phyloP scores from a whole-genome alignment of 2,329 filamentous ascomycete genomes.

The Colletotrichum zoysiae region DNA sequence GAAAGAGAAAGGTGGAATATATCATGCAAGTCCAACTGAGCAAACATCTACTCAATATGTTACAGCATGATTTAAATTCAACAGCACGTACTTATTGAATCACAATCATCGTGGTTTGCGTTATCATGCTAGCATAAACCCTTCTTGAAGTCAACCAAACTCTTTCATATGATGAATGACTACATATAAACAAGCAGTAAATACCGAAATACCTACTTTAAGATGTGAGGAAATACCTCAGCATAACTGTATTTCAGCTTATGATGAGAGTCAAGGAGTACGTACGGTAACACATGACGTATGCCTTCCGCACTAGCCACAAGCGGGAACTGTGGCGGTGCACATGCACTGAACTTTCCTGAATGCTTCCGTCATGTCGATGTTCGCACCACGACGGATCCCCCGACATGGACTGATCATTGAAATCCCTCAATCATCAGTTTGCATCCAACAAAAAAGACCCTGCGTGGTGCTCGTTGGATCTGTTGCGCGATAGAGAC shows the following conservation, averaged over 20 bases:
- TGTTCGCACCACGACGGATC: not conserved
- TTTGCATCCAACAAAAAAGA: not conserved
- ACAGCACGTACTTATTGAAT: not conserved
- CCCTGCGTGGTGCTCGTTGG: constrained; percentile 15
- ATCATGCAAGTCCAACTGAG: not conserved
- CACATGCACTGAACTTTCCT: constrained; percentile 29
- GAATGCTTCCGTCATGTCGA: constrained; percentile 35
- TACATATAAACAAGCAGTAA: not conserved
- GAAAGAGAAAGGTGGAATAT: not conserved
- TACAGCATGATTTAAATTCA: not conserved
- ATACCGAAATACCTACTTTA: too few species aligned
- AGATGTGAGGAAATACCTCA: not conserved
- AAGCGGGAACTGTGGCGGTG: constrained; percentile 33
- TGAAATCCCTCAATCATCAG: not conserved
- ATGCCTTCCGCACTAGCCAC: constrained; percentile 20
- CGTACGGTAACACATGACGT: not conserved
- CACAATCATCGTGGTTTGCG: not conserved
- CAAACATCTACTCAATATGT: not conserved
- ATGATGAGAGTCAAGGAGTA: not conserved
- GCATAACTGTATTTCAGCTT: not conserved
- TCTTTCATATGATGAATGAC: not conserved
- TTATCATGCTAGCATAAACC: too few species aligned
- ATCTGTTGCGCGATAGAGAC: constrained; percentile 16
- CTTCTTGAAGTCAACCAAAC: not conserved
- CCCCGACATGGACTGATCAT: constrained; percentile 18